These are phyloP conservation scores for Tillandsia leiboldiana DNA, from an alignment of 176 grass and related monocot species.

Conservation along the genomic window DNA sequence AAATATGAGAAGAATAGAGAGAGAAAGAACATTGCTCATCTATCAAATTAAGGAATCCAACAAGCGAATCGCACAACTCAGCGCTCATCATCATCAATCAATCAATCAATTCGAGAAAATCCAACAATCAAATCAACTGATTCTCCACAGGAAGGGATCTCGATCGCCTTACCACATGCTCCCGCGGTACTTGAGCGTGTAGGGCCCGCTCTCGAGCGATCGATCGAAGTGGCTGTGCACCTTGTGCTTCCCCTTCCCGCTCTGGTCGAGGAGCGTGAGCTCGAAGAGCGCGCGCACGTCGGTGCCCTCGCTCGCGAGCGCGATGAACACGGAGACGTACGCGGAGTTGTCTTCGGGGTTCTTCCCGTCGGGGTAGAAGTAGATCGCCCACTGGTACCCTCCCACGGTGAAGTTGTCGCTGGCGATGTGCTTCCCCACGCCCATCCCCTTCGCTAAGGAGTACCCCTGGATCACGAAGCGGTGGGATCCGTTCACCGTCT, in stretches of 20 bases:
- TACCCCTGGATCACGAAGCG: constrained; percentile 86
- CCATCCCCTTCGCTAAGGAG: constrained; percentile 92
- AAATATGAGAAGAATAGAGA: not conserved
- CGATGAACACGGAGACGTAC: constrained; percentile 94
- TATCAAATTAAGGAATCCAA: not conserved
- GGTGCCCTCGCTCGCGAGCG: constrained; percentile 70
- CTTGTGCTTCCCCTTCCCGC: constrained; percentile 75
- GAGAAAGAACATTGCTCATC: not conserved
- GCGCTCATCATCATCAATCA: too few relatives aligned
- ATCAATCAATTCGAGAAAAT: not conserved
- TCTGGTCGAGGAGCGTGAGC: constrained; percentile 88
- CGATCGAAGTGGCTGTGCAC: constrained; percentile 86
- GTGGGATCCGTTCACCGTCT: constrained; percentile 92
- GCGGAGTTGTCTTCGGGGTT: constrained; percentile 84
- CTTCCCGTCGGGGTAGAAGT: constrained; percentile 95
- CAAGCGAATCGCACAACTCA: not conserved
- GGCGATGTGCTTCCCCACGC: constrained; percentile 86
- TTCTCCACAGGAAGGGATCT: not conserved
- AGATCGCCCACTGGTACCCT: constrained; percentile 85
- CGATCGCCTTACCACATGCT: constrained; percentile 78
- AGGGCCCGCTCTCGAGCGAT: constrained; percentile 65
- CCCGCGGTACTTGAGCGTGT: constrained; percentile 83
- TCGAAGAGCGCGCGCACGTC: constrained; percentile 94
- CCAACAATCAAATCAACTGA: not conserved
- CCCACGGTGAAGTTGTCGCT: constrained; percentile 90